Conservation (phyloP, 2,329 filamentous ascomycete species). For the Arthrobotrys sphaeroides region DNA sequence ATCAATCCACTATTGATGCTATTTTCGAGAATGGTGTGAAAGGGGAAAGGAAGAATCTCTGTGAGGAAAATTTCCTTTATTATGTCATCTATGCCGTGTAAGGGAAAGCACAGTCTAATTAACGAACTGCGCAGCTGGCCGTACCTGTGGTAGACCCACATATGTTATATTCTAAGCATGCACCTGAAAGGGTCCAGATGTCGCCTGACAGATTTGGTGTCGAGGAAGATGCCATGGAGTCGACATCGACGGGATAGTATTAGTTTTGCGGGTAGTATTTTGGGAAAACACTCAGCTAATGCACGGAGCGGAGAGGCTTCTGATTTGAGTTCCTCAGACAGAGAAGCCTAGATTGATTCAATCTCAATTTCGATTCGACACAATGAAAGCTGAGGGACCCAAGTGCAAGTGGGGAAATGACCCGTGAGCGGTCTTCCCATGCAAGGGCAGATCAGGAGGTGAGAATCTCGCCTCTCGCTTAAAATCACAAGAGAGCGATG, state of each 20-base stretch:
- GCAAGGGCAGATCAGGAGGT: constrained; percentile 50
- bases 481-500: constrained; percentile 20
- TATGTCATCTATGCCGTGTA: constrained; percentile 3
- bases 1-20: not conserved
- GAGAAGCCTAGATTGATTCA: constrained; percentile 13
- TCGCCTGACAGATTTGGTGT: constrained; percentile 21
- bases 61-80: not conserved
- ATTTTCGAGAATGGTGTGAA: constrained; percentile 8
- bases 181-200: constrained; percentile 11
- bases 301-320: constrained; percentile 17
- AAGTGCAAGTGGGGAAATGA: constrained; percentile 24
- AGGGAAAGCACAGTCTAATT: constrained; percentile 14
- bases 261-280: constrained; percentile 5
- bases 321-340: constrained; percentile 43
- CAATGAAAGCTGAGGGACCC: not conserved
- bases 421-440: constrained; percentile 6
- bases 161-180: not conserved
- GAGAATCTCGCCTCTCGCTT: constrained; percentile 26
- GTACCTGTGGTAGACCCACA: not conserved
- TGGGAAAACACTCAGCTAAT: constrained; percentile 29
- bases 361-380: not conserved
- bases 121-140: constrained; percentile 12
- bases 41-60: not conserved
- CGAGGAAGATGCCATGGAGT: constrained; percentile 6
- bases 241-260: not conserved